phyloP scores from a whole-genome alignment of 108 stramenopile species.

The Skeletonema tropicum region DNA sequence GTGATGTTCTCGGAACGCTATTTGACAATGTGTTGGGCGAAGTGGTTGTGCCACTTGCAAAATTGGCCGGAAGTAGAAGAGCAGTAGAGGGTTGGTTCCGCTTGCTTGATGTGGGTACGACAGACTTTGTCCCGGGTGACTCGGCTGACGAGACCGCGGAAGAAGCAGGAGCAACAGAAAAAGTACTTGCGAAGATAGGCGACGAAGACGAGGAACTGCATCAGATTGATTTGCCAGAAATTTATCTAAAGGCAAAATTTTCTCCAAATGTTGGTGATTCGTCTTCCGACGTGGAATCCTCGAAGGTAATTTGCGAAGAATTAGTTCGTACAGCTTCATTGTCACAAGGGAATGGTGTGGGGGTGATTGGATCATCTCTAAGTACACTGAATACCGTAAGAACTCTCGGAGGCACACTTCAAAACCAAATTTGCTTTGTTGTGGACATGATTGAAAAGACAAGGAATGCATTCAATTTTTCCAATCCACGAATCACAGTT shows the following conservation, averaged over 20 bases:
- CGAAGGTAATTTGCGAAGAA: conserved; percentile 60
- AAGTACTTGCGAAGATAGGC: not conserved
- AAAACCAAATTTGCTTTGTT: conserved; percentile 68
- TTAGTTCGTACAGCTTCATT: conserved; percentile 54
- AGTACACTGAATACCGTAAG: conserved; percentile 77
- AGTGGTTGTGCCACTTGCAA: conserved; percentile 73
- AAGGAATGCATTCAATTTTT: conserved; percentile 81
- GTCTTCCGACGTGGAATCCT: conserved; percentile 23
- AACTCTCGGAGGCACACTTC: conserved; percentile 70
- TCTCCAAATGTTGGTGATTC: conserved; percentile 5
- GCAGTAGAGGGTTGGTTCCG: conserved; percentile 80
- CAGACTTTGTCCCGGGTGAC: conserved; percentile 43
- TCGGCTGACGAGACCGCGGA: conserved; percentile 30
- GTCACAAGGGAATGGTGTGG: conserved; percentile 53
- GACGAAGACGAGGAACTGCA: not conserved
- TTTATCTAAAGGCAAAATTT: conserved; percentile 49
- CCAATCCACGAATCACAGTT: conserved; percentile 53
- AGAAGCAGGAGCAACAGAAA: conserved; percentile 40
- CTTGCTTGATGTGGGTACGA: conserved; percentile 61
- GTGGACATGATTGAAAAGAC: conserved; percentile 69
- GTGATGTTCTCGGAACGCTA: conserved; percentile 61
- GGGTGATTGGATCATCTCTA: conserved; percentile 73
- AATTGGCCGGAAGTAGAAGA: conserved; percentile 50
- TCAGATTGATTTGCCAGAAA: conserved; percentile 34
- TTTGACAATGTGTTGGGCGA: conserved; percentile 79